Evolutionary conservation across 306 rosid species (phyloP), one percentile per base, ranked within the genome.

Genomic region (Quillaja saponaria): DNA sequence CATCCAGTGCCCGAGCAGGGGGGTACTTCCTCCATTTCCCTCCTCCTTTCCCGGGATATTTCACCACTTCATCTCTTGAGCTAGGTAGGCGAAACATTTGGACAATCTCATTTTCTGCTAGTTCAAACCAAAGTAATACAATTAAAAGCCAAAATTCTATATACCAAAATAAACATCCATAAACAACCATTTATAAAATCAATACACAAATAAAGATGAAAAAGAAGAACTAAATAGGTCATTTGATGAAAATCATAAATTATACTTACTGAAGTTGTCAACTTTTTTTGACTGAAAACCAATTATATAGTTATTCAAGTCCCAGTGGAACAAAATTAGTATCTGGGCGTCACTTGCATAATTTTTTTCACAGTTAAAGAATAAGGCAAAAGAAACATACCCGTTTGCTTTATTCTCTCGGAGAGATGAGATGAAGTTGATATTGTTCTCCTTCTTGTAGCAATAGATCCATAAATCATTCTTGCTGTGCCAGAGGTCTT

Each of bases 381-480:
- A 47, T n/a, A 4, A 33, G 8, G 63, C 7, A 58, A 48, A 50
- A n/a, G 59, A 25, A 2, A 34, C 13, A 45, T 34, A 81, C 96
- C 94, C 63, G 96, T 91, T 86, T 91, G 96, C 45, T 91, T 88
- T 18, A 86, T 48, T 80, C 95, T 86, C 72, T 64, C 80, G 51
- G 58, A 57, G 76, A 86, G 78, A 68, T 40, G 65, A 50, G 68
- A 63, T 47, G 44, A 74, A 66, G 95, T 82, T 51, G 96, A 84
- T 34, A 91, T 84, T 0, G 56, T 66, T 9, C n/a, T n/a, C n/a
- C 96, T 87, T 55, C 76, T 80, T 0, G 67, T 40, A 77, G 71
- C 45, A 61, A 66, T 33, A 67, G 82, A 78, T 16, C 76, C 72
- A 25, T 48, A 15, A 20, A 71, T 44, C 82, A 81, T 59, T 38